Conservation (phyloP, 106 monocot species). For the Vanilla planifolia region DNA sequence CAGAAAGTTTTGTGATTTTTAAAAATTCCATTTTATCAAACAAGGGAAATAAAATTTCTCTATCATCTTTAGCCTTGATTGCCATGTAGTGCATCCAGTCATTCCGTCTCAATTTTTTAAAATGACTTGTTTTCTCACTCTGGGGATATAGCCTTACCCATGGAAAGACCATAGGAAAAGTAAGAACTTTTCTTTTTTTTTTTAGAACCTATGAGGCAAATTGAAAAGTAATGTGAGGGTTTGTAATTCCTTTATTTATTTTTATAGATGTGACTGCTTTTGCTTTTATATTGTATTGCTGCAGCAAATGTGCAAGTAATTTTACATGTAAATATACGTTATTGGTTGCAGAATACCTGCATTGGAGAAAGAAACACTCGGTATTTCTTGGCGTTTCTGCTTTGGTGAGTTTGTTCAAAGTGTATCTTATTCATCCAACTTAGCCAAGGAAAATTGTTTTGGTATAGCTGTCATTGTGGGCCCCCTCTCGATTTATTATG, state of each 20-base stretch:
- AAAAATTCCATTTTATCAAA: background rate
- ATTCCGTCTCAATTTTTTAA: no score
- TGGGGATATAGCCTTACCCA: no score
- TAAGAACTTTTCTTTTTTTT: no score
- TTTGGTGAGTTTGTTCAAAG: slow-evolving; percentile 90
- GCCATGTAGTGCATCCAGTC: no score
- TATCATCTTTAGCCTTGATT: no score
- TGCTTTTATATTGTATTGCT: background rate
- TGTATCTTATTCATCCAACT: no score
- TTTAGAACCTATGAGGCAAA: background rate
- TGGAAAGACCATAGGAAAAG: no score
- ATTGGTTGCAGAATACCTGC: slow-evolving; percentile 84
- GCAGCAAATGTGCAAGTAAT: background rate
- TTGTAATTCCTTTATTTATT: background rate
- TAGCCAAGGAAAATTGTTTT: background rate
- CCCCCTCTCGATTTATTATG: background rate
- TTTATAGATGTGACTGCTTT: background rate
- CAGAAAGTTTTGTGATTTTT: background rate
- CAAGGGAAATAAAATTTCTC: no score
- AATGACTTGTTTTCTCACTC: no score
- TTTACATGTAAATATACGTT: background rate
- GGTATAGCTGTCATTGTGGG: background rate
- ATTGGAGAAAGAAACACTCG: slow-evolving; percentile 94
- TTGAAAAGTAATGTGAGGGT: slow-evolving; percentile 1
- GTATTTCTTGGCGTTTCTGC: slow-evolving; percentile 85